Base-by-base conservation (phyloP, 2,329 filamentous ascomycete genomes). In the Colletotrichum tanaceti region DNA sequence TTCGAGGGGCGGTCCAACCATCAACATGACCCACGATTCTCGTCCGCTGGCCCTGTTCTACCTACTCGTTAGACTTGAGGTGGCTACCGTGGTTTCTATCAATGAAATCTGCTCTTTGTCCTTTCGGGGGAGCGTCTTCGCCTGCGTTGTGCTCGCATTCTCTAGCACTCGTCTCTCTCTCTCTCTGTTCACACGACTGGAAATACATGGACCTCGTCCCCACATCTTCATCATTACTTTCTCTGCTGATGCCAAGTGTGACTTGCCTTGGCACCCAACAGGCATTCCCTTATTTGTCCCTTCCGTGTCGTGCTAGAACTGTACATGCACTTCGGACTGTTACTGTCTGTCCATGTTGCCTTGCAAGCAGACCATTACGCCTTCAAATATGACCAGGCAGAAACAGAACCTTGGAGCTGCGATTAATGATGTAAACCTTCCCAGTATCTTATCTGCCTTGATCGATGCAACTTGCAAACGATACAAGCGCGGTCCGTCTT, bases 1-100 rank as follows among this genome's bases (percentile, higher is more conserved):
- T 68, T 61, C 50, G 43, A 55, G 35, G 43, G 50, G 52, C 41
- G 49, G 50, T 60, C 62, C 50, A 68, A 65, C 64, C 52, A 54
- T 14, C 41, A 58, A 43, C 49, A 58, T 35, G 43, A 38, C 59
- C 62, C 43, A 39, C 57, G 35, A 60, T 55, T 63, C 53, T 49
- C 10, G 58, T 13, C 38, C 6, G 35, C 16, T 18, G 50, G 46
- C 11, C 58, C 24, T 13, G 14, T 49, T 58, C 16, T n/a, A 20
- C 16, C 52, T n/a, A n/a, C n/a, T 39, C 11, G 22, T 54, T 38
- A 32, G 32, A 35, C 32, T 35, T 35, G 32, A 10, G 32, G 9
- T 35, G 32, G 32, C 32, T 18, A 41, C 16, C 16, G n/a, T 54
- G 14, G 35, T 39, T 54, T 22, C 13, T 54, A 54, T 54, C 52